Percentiles rank a stretch among this genome's conserved stretches.
These are phyloP conservation scores for Kazachstania sp. DNA, from an alignment of 1,139 yeast genomes.

Conservation along the genomic window DNA sequence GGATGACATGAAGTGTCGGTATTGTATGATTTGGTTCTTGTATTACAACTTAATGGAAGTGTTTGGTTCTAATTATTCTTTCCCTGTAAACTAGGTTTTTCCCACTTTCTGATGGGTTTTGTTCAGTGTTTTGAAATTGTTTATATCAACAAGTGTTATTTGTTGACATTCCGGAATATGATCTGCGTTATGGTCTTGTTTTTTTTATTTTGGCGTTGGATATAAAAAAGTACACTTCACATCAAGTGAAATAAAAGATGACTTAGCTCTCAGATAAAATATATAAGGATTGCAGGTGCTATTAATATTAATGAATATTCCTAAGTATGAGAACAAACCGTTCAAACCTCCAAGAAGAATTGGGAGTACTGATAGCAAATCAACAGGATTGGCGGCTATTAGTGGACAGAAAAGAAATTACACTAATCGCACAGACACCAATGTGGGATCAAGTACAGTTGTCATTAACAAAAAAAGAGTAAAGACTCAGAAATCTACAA, in stretches of 20 bases:
- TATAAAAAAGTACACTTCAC: no score
- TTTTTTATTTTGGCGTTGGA: no score
- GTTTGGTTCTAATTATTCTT: background rate
- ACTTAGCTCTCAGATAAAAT: no score
- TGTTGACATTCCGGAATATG: no score
- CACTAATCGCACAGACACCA: background rate
- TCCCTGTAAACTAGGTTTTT: background rate
- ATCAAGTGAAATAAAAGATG: no score
- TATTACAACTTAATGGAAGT: background rate
- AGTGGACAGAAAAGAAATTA: conserved; percentile 1
- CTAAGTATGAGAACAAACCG: conserved; percentile 29
- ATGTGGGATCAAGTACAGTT: background rate
- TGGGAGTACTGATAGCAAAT: background rate
- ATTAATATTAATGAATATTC: conserved; percentile 14
- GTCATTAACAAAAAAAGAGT: background rate
- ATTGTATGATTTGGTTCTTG: background rate
- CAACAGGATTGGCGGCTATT: background rate
- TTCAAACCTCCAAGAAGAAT: conserved; percentile 30
- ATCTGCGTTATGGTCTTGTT: no score
- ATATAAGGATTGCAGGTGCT: no score
- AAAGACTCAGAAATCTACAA: background rate
- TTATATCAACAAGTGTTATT: no score
- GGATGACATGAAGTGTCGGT: conserved; percentile 13
- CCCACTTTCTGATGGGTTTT: no score
- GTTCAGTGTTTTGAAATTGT: no score